Evolutionary conservation across 805 yeast genomes (phyloP), one percentile per base, ranked within the genome.

Genomic region (Clavispora vitiphila): DNA sequence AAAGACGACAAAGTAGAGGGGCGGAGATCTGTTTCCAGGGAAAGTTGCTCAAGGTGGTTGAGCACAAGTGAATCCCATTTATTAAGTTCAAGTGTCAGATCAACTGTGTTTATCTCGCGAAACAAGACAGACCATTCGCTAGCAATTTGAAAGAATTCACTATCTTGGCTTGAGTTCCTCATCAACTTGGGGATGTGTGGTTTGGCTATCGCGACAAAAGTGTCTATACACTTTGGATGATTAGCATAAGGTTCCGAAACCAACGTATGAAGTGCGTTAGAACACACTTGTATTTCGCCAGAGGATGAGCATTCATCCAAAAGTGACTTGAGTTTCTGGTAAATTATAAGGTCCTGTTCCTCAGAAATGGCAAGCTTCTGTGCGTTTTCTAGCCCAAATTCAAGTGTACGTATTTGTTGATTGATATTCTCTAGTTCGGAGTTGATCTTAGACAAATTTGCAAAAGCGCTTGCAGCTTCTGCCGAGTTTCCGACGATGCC

Each of bases 401-500:
- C 16, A 12, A 32, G 24, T 4, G 19, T 25, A 2, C 30, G 25
- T 21, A 40, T 29, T 20, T 46, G 47, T 26, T 35, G 30, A 7
- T 40, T 44, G 10, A 56, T 30, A 1, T 37, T 44, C 7, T 49
- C 52, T 21, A 54, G 31, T n/a, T 56, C 54, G 2, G 43, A 39
- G 27, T 50, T 47, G 1, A 57, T 37, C 10, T 25, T 22, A 1
- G 44, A 37, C 7, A 65, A 41, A 31, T 45, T 47, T 6, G 41
- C 27, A 35, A 47, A 47, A 4, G 54, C 52, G 14, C 34, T 32
- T 11, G 27, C 42, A 21, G 52, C 31, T 29, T 53, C 55, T 15
- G 32, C 6, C 4, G 34, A 22, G 19, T 23, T 32, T 4, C 38
- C 37, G 6, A 31, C 19, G 22, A 35, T 38, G 8, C 50, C 44